These are phyloP conservation scores for Aspergillus chevalieri DNA, from an alignment of 2,329 filamentous ascomycete species.

Conservation along the genomic window DNA sequence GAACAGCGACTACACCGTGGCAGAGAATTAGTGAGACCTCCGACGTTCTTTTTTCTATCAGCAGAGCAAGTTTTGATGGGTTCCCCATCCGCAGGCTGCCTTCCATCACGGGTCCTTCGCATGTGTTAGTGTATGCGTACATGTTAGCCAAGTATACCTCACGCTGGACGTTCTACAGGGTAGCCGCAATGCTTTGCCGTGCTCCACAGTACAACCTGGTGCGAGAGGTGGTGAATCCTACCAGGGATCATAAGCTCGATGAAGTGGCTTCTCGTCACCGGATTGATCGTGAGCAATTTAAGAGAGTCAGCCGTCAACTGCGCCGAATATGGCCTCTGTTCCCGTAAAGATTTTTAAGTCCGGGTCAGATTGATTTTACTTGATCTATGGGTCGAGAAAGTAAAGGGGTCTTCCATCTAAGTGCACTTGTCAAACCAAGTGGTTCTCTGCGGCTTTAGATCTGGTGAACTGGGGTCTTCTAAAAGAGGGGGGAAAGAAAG, in stretches of 20 bases:
- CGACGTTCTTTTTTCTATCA: conserved; percentile 41
- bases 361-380: neutral
- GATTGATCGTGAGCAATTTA: conserved; percentile 30
- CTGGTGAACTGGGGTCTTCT: neutral
- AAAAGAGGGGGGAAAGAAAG: neutral
- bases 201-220: conserved; percentile 19
- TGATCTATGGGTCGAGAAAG: neutral
- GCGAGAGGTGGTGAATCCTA: conserved; percentile 42
- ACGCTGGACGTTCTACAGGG: conserved; percentile 39
- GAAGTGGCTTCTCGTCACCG: conserved; percentile 36
- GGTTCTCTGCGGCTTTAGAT: neutral
- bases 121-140: conserved; percentile 32
- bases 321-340: conserved; percentile 33
- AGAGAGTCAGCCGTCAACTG: conserved; percentile 20
- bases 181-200: conserved; percentile 28
- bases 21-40: conserved; percentile 40
- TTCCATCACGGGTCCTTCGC: conserved; percentile 11
- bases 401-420: neutral
- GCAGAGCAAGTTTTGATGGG: conserved; percentile 36
- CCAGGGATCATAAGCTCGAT: conserved; percentile 28
- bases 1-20: conserved; percentile 21
- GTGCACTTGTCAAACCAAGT: neutral
- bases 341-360: conserved; percentile 8
- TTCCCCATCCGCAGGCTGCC: conserved; percentile 26
- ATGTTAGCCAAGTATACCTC: conserved; percentile 42